Evolutionary conservation across 1,284 basidiomycete species (phyloP), one percentile per base, ranked within the genome.

Genomic region (Heterobasidion occidentale): DNA sequence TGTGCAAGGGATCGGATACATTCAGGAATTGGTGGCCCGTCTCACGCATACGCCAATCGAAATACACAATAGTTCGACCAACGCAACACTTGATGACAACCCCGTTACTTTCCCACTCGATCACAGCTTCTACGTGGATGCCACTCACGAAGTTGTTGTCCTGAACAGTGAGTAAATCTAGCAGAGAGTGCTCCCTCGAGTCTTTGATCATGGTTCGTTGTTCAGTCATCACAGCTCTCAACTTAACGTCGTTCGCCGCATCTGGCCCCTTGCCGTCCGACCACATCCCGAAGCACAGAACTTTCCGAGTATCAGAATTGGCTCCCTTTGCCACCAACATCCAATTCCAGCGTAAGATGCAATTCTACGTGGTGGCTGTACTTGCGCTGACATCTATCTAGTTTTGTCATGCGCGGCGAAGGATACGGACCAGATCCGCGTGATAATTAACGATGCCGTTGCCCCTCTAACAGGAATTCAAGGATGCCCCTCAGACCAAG

Each of bases 371-470:
- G 14, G 14, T 4, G 14, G 42, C 12, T 14, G 17, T 45, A 20
- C 34, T 17, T 53, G 56, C 33, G 42, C 36, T 53, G 44, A 19
- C 38, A 11, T 47, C 55, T 8, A 8, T 17, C 15, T 53, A 84
- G 83, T 87, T 9, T 70, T 87, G 8, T 77, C 77, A 63, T 88
- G 86, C 66, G 67, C 72, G 8, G 77, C 78, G 1, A 58, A 70
- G 7, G 74, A 78, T 1, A 78, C 76, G 34, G 73, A 68, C 1
- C 89, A 92, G 63, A 85, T 94, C 60, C 85, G 91, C 6, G 75
- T 90, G 55, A 80, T 90, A 65, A 80, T 93, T 69, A 96, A 96
- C 71, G 94, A 97, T 66, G 94, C 90, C 3, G 89, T 94, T 1
- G 78, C 84, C 1, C 92, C 94, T 1, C 77, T 96, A 45, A 86